Evolutionary conservation across 1,284 basidiomycete species (phyloP), one percentile per base, ranked within the genome.

Genomic region (Coniferiporia sulphurascens): DNA sequence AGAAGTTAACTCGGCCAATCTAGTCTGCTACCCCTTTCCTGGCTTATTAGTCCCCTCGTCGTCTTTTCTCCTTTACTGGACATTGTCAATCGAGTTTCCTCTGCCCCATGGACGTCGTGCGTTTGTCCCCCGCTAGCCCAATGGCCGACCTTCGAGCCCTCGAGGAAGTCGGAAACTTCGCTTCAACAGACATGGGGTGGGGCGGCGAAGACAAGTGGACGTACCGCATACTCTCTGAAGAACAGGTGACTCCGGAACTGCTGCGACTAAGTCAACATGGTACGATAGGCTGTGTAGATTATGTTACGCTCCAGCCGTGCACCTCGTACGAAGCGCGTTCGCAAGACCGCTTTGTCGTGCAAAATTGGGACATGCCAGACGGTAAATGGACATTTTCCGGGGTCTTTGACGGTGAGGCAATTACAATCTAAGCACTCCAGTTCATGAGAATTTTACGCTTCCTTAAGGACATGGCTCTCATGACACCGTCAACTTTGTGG

Each of bases 261-360:
- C 68, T 67, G 38, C 72, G 72, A 22, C 43, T 76, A 27, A 72
- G 74, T 27, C 63, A 69, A 44, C 66, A 63, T 57, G 71, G 73
- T 4, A 68, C 41, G 27, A 21, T 71, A 62, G 75, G 73, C 45
- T 68, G 66, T n/a, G 72, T 77, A 48, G 80, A 84, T 66, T 73
- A 72, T 58, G 73, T 84, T 63, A 75, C 77, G 7, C 83, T 87
- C 64, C 85, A 87, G 64, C 86, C 86, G 3, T 85, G 82, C 64
- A 72, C 74, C 12, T 70, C 78, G 44, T 77, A 78, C 58, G 76
- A 78, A 50, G 68, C 70, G 45, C 72, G 73, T 56, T 78, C 73
- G 52, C 80, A 87, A 68, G 85, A 87, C 69, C 78, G 86, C 34
- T 78, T 76, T 64, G 73, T 73, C 55, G 67, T 81, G 43, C 74